phyloP scores from a whole-genome alignment of 2,329 filamentous ascomycete species.

The Atkinsonella hypoxylon region DNA sequence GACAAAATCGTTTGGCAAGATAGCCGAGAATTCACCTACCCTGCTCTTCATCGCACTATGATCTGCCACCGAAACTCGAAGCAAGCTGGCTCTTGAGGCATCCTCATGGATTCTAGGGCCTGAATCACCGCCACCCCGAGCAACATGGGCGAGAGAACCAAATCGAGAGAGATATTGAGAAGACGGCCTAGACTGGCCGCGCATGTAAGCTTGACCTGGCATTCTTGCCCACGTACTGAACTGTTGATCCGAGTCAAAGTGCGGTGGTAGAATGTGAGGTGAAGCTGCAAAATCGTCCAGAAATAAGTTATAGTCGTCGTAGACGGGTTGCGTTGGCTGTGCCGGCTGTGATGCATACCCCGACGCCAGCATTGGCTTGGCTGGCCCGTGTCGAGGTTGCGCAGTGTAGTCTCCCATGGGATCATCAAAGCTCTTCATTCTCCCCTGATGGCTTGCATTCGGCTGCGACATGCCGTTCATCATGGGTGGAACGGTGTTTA shows the following conservation, averaged over 20 bases:
- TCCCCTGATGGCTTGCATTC: slow-evolving; percentile 25
- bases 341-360: slow-evolving; percentile 21
- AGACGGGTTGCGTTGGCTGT: slow-evolving; percentile 22
- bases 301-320: slow-evolving; percentile 48
- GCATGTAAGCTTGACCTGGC: slow-evolving; percentile 24
- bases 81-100: slow-evolving; percentile 18
- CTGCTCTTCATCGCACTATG: slow-evolving; percentile 44
- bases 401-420: slow-evolving; percentile 33
- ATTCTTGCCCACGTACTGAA: slow-evolving; percentile 39
- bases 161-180: slow-evolving; percentile 44
- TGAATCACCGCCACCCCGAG: slow-evolving; percentile 26
- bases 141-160: slow-evolving; percentile 40
- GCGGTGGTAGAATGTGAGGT: slow-evolving; percentile 42
- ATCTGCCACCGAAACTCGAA: slow-evolving; percentile 42
- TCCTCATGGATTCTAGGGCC: slow-evolving; percentile 19
- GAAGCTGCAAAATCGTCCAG: slow-evolving; percentile 44
- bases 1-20: slow-evolving; percentile 50
- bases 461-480: slow-evolving; percentile 33
- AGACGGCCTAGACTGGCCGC: slow-evolving; percentile 33
- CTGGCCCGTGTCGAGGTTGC: slow-evolving; percentile 33
- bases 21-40: slow-evolving; percentile 48
- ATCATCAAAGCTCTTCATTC: slow-evolving; percentile 38
- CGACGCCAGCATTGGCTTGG: slow-evolving; percentile 25
- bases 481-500: slow-evolving; percentile 38
- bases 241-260: slow-evolving; percentile 41